phyloP scores from a whole-genome alignment of 805 yeast genomes.

The Zygosaccharomyces gambellarensis region DNA sequence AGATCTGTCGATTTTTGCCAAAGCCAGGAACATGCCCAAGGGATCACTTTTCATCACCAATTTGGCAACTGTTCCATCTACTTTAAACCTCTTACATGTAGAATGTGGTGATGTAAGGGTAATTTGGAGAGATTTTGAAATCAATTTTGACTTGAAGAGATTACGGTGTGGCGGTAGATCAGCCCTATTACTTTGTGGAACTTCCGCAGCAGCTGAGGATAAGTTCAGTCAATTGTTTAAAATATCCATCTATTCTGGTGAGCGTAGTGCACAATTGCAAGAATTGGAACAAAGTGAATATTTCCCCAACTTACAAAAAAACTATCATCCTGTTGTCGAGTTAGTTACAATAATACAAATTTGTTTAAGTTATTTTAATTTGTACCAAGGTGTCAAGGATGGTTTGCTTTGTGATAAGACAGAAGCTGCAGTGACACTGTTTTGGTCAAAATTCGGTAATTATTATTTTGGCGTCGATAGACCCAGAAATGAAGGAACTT shows the following conservation, averaged over 20 bases:
- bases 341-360: constrained; percentile 71
- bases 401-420: constrained; percentile 82
- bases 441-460: constrained; percentile 79
- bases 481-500: constrained; percentile 44
- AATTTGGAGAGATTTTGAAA: constrained; percentile 54
- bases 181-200: constrained; percentile 61
- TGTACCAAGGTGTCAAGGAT: constrained; percentile 61
- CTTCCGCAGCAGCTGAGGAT: constrained; percentile 73
- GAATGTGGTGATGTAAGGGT: constrained; percentile 52
- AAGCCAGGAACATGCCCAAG: constrained; percentile 56
- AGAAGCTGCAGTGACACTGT: constrained; percentile 58
- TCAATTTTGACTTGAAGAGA: constrained; percentile 72
- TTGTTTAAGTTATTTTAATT: constrained; percentile 68
- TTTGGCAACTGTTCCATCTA: constrained; percentile 73
- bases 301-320: neutral
- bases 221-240: constrained; percentile 74
- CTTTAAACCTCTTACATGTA: constrained; percentile 64
- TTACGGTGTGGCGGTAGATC: constrained; percentile 84
- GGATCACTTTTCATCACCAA: constrained; percentile 76
- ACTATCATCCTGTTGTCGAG: constrained; percentile 62
- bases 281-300: constrained; percentile 9
- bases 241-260: constrained; percentile 37
- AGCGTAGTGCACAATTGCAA: constrained; percentile 8
- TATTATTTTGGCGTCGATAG: constrained; percentile 27
- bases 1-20: constrained; percentile 60